Evolutionary conservation across 768 basidiomycete species (phyloP), one percentile per base, ranked within the genome.

Genomic region (Suillus tomentosus): DNA sequence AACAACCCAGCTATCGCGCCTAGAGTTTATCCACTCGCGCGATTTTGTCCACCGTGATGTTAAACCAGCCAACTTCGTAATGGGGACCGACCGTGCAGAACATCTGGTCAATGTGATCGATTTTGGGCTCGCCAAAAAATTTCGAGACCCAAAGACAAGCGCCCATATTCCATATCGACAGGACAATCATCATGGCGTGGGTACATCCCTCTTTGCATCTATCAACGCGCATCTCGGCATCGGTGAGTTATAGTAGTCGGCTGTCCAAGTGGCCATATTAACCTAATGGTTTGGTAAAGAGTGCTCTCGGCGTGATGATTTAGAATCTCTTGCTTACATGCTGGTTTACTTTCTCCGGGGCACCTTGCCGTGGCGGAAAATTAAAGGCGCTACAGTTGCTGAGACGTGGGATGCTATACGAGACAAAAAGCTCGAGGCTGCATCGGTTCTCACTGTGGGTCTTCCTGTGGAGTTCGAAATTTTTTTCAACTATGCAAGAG

Each of bases 61-160:
- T 77, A 99, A 99, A 76, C 96, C 96, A 43, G 96, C 96, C 71
- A 99, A 99, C 79, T 99, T 99, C 74, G 90, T 99, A 65, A 98
- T 99, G 94, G 93, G 94, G 67, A 85, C 87, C 54, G 87, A 87
- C 66, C 88, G 86, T 67, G 80, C 84, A 75, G 72, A 84, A 0
- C 83, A 84, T 69, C 78, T 88, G 70, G 95, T 99, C 74, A 96
- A 99, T 76, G 92, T 99, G 68, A 93, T 93, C 69, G 91, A 93
- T 79, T 93, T 93, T 77, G 91, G 91, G 15, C 88, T 93, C 54
- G 90, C 91, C 0, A 91, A 91, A 73, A 89, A 89, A 68, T 93
- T 84, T 71, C 84, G 89, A 24, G 90, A 92, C 70, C 69, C 85
- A 5, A 80, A 80, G 34, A 90, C 89, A 0, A 82, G 83, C 24